Conservation (phyloP, 2,329 filamentous ascomycete species). For the Ophiostoma sp. region DNA sequence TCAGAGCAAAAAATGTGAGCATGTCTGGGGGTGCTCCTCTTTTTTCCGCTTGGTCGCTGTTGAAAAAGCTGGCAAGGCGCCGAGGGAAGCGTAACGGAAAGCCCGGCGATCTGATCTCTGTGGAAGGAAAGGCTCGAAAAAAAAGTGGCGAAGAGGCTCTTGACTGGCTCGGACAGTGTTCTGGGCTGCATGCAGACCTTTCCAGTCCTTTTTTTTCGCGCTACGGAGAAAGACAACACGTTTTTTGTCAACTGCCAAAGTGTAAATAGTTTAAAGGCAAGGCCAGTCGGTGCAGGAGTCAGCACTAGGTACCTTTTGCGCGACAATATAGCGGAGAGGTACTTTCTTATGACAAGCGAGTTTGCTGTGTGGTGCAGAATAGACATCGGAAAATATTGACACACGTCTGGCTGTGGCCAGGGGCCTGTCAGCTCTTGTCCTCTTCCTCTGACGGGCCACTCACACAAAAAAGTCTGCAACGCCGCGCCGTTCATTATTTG, state of each 20-base stretch:
- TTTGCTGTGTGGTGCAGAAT: neutral
- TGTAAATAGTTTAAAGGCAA: neutral
- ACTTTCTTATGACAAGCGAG: neutral
- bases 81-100: neutral
- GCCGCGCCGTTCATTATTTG: neutral
- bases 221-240: neutral
- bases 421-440: neutral
- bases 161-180: too few relatives aligned
- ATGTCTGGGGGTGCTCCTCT: neutral
- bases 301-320: neutral
- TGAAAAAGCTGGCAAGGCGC: neutral
- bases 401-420: neutral
- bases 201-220: neutral
- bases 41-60: neutral
- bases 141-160: neutral
- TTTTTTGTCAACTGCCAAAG: neutral
- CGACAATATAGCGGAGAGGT: neutral
- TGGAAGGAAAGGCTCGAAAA: neutral
- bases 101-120: neutral
- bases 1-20: neutral
- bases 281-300: neutral
- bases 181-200: neutral
- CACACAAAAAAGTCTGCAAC: neutral
- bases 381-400: neutral
- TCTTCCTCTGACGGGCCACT: neutral